A percentile compares a stretch with the other conserved stretches of the same genome.
Evolutionary conservation across 805 yeast species (phyloP).

Genomic region (Ogataea polymorpha): DNA sequence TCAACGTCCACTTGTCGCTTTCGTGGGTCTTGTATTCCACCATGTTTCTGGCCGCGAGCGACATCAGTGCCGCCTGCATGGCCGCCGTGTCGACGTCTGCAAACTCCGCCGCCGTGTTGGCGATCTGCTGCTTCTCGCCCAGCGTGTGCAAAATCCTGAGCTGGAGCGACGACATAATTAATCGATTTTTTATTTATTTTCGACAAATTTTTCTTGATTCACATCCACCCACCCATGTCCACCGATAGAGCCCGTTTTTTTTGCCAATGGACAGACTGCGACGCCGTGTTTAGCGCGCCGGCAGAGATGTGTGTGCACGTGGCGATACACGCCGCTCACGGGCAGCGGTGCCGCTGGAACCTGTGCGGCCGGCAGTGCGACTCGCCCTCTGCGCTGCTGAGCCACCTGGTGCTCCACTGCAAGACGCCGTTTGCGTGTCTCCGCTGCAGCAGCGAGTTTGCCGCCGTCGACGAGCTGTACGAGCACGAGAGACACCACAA

Average conservation of each 20-base stretch:
- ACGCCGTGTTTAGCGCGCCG: neutral
- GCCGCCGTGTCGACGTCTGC: constrained; percentile 61
- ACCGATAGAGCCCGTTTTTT: constrained; percentile 7
- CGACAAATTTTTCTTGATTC: constrained; percentile 8
- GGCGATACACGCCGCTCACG: constrained; percentile 13
- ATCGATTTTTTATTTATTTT: constrained; percentile 1
- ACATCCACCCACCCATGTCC: constrained; percentile 2
- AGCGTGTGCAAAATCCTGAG: constrained; percentile 60
- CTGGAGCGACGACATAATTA: constrained; percentile 65
- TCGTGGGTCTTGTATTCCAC: constrained; percentile 71
- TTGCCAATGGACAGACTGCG: constrained; percentile 8
- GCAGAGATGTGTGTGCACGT: constrained; percentile 15
- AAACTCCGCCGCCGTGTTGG: constrained; percentile 66
- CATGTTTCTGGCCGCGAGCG: constrained; percentile 82
- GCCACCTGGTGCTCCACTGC: constrained; percentile 24
- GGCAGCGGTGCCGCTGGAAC: constrained; percentile 36
- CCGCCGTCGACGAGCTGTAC: constrained; percentile 12
- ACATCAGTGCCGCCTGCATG: constrained; percentile 79
- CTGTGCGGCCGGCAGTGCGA: constrained; percentile 31
- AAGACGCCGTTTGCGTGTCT: constrained; percentile 67
- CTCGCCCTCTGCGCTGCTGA: constrained; percentile 1
- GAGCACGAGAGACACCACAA: neutral
- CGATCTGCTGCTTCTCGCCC: constrained; percentile 58
- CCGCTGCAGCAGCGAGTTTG: constrained; percentile 56
- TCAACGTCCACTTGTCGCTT: constrained; percentile 68